Evolutionary conservation across 2,329 filamentous ascomycete species (phyloP), one percentile per base, ranked within the genome.

Genomic region (Fusarium sp.): DNA sequence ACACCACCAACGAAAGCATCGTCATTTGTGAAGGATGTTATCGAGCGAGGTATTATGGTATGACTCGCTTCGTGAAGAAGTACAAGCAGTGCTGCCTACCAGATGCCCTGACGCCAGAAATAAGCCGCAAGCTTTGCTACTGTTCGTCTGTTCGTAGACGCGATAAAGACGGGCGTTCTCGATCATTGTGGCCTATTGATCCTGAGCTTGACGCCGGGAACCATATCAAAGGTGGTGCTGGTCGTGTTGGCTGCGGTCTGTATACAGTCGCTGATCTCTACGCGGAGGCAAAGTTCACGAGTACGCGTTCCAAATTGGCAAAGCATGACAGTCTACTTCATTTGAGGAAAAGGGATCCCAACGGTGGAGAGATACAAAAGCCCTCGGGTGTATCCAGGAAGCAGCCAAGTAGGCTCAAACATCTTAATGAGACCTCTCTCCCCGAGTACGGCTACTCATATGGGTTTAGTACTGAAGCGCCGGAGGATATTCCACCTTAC

Each of bases 21-120:
- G 17, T 46, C 4, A 39, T 80, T n/a, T 80, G 77, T 57, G 78
- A 80, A 50, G 50, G 47, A 19, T 81, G 79, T 60, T 80, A 80
- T 55, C 59, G 76, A 24, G 44, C 60, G 5, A 57, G 62, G 1
- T 70, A 76, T 54, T 76, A 76, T 37, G 75, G 75, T 8, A 63
- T 75, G 5, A 24, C 50, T 6, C 52, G 62, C 1, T 79, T 74
- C 55, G 47, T 54, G 3, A 80, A 80, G 59, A 46, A 68, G 11
- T 77, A 79, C 56, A 80, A 81, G 50, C 72, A 78, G 33, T 78
- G 72, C 48, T 71, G 76, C 22, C 65, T 79, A 1, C 43, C 68
- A 0, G 58, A 72, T 2, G 65, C 60, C 2, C 72, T 79, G 8
- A 72, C 73, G 0, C 62, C 73, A 1, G 64, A 68, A 1, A 67